Evolutionary conservation across 73 alveolate species (phyloP).

Genomic region (Symbiodinium pilosum): DNA sequence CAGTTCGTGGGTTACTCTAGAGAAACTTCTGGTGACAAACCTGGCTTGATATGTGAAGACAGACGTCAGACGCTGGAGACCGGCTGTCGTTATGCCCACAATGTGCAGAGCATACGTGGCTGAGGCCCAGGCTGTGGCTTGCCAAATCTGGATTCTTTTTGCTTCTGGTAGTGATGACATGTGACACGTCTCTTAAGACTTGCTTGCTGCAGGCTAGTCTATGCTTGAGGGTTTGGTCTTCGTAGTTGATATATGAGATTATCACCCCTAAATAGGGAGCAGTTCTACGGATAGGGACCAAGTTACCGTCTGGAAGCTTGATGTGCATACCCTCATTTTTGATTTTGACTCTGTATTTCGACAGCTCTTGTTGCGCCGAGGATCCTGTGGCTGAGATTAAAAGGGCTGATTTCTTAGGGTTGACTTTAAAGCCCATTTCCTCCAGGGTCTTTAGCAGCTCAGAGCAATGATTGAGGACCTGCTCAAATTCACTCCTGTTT

Average conservation of each 20-base stretch:
- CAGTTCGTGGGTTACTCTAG: neutral
- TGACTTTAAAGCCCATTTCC: neutral
- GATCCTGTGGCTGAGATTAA: neutral
- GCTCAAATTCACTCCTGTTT: neutral
- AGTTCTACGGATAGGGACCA: neutral
- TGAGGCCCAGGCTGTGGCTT: neutral
- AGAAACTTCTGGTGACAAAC: neutral
- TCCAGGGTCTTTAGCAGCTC: too few relatives aligned
- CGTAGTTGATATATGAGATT: neutral
- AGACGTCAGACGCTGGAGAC: neutral
- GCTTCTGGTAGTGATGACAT: neutral
- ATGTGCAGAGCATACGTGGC: neutral
- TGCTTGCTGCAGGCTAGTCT: too few relatives aligned
- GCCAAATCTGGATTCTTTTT: neutral
- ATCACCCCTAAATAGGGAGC: neutral
- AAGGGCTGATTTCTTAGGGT: neutral
- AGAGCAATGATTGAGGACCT: neutral
- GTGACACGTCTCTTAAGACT: neutral
- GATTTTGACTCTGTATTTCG: neutral
- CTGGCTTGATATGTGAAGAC: neutral
- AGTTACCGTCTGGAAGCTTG: neutral
- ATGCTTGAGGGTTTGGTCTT: too few relatives aligned
- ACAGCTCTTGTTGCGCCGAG: neutral
- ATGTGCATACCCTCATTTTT: neutral
- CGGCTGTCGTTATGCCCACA: neutral